Conservation (phyloP, 768 basidiomycete species). For the Suillus tomentosus region DNA sequence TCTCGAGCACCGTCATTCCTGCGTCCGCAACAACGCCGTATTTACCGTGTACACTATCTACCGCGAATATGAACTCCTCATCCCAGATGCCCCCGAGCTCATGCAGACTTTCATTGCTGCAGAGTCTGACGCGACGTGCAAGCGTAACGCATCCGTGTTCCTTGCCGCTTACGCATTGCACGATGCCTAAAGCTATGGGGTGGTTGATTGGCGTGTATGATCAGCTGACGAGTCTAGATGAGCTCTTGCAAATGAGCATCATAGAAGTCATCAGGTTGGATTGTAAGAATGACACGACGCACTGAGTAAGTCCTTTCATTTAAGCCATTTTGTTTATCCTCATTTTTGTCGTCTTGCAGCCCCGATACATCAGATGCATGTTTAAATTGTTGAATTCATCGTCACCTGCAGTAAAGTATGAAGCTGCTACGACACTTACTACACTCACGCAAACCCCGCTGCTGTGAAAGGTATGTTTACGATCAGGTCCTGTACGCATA, state of each 20-base stretch:
- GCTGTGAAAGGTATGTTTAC: constrained; percentile 81
- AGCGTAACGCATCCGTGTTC: not conserved
- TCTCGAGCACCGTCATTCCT: not conserved
- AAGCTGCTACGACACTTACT: constrained; percentile 93
- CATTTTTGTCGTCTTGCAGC: constrained; percentile 40
- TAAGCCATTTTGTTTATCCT: constrained; percentile 10
- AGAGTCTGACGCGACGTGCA: not conserved
- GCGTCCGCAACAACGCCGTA: not conserved
- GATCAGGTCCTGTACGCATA: not conserved
- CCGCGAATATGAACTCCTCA: not conserved
- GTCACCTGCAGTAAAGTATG: constrained; percentile 95
- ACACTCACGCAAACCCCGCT: constrained; percentile 93
- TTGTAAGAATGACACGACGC: constrained; percentile 34
- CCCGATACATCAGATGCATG: constrained; percentile 92
- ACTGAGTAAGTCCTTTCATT: constrained; percentile 58
- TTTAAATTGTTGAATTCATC: constrained; percentile 80
- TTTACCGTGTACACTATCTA: not conserved
- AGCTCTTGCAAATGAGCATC: constrained; percentile 92
- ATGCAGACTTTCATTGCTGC: not conserved
- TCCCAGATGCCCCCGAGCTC: constrained; percentile 2
- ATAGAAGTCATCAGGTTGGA: constrained; percentile 93
- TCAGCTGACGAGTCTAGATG: constrained; percentile 78
- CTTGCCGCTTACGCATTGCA: constrained; percentile 38
- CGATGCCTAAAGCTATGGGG: constrained; percentile 90
- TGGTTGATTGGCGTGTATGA: constrained; percentile 89